Evolutionary conservation across 441 rosid genomes (phyloP).

Genomic region (Adansonia grandidieri): DNA sequence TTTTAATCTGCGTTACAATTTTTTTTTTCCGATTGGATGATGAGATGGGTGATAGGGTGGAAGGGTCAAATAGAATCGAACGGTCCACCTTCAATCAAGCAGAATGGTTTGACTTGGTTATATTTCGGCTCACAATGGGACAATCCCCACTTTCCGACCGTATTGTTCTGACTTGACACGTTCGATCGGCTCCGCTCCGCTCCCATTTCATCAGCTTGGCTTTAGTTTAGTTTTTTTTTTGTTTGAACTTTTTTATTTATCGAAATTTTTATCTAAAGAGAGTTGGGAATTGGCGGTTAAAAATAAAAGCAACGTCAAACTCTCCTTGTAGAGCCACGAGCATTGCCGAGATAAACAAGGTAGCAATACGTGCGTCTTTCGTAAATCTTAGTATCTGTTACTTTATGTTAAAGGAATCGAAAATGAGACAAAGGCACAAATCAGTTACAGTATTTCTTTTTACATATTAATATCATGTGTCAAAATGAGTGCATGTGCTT

Average conservation of each 20-base stretch:
- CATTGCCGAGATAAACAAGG: conserved; percentile 39
- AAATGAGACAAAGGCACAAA: background rate
- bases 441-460: conserved; percentile 20
- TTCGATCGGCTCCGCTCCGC: background rate
- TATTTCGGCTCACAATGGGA: conserved; percentile 8
- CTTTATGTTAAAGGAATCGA: conserved; percentile 32
- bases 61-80: conserved; percentile 17
- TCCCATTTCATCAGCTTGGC: background rate
- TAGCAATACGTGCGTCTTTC: conserved; percentile 25
- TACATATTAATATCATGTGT: conserved; percentile 36
- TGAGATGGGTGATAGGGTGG: background rate
- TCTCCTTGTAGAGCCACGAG: conserved; percentile 31
- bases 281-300: background rate
- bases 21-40: background rate
- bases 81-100: conserved; percentile 24
- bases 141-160: conserved; percentile 32
- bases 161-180: background rate
- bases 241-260: too few relatives aligned
- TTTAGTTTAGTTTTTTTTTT: background rate
- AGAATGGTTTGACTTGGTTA: conserved; percentile 36
- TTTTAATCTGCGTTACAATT: too few relatives aligned
- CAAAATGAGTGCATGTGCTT: conserved; percentile 15
- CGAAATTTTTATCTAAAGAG: background rate
- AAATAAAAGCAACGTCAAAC: background rate
- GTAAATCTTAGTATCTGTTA: conserved; percentile 26